Conservation (phyloP, 176 grass and related monocot species). For the Rhynchospora breviuscula region DNA sequence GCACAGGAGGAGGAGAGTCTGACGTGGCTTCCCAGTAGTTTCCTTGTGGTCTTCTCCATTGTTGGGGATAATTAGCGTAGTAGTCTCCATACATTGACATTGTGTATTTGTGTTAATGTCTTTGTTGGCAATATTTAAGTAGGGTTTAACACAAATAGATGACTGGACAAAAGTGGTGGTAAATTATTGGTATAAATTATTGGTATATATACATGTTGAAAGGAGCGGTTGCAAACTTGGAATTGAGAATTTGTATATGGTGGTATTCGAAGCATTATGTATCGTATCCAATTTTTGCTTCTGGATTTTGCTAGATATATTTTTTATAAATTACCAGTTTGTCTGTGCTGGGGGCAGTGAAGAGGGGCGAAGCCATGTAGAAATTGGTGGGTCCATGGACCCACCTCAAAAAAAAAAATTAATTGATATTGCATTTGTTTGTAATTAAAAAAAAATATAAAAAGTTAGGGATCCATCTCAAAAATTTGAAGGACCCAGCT, state of each 20-base stretch:
- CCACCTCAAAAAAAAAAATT: too few species aligned
- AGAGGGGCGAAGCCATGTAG: too few species aligned
- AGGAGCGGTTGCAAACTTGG: not conserved
- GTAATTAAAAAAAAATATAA: too few species aligned
- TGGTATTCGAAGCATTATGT: too few species aligned
- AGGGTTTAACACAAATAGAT: not conserved
- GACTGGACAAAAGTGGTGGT: not conserved
- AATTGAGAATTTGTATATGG: not conserved
- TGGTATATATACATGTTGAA: not conserved
- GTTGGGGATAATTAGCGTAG: not conserved
- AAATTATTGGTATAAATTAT: not conserved
- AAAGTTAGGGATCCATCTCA: too few species aligned
- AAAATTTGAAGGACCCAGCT: too few species aligned
- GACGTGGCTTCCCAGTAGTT: not conserved
- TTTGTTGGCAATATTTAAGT: not conserved
- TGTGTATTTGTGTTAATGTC: not conserved
- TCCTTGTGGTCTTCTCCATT: not conserved
- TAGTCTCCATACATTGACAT: constrained; percentile 3
- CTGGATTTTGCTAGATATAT: not conserved
- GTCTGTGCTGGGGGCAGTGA: not conserved
- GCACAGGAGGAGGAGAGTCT: not conserved
- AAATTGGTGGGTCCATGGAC: too few species aligned
- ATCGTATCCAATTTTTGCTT: not conserved
- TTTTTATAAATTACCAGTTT: not conserved
- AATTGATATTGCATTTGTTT: too few species aligned